Evolutionary conservation across 2,329 filamentous ascomycete species (phyloP), one percentile per base, ranked within the genome.

Genomic region (Colletotrichum orchidophilum): DNA sequence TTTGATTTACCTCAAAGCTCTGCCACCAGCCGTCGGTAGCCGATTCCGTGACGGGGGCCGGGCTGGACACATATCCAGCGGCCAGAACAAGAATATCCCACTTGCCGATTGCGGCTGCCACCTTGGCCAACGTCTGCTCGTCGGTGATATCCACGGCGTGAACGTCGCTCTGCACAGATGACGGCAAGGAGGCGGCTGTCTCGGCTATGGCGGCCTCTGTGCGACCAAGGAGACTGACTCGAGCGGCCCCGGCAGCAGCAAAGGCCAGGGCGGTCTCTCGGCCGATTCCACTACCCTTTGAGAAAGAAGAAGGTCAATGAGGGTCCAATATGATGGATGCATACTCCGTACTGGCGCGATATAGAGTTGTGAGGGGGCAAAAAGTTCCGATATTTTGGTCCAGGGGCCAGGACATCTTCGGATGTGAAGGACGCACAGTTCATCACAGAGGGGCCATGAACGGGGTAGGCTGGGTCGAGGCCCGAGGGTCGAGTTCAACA

Each of bases 201-300:
- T 74, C 67, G 5, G 79, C 70, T 12, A 85, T 77, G 3, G 77
- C 75, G 4, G 75, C 73, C 0, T 74, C 55, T 2, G 78, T 79
- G 11, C 85, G 83, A 8, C 80, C 83, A 1, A 82, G 70, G 31
- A 88, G 76, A 18, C 82, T 79, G 35, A 87, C 77, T 2, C 75
- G 76, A 7, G 77, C 65, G 13, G 83, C 82, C 0, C 79, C 79
- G 0, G 86, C 86, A 1, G 74, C 61, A n/a, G 81, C 78, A 73
- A 86, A 94, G 59, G 90, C 83, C 58, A 86, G 84, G 5, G 91
- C 91, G n/a, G 92, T 87, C 1, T 90, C 88, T 68, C 89, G 88
- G 0, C 92, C 92, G 58, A 94, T 90, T 31, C 92, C 90, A 39
- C 68, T 71, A 2, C 68, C 68, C 68, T 71, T 53, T 50, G 15